Base-by-base conservation (phyloP, 352 stramenopile genomes). In the Pythium phragmiticola region DNA sequence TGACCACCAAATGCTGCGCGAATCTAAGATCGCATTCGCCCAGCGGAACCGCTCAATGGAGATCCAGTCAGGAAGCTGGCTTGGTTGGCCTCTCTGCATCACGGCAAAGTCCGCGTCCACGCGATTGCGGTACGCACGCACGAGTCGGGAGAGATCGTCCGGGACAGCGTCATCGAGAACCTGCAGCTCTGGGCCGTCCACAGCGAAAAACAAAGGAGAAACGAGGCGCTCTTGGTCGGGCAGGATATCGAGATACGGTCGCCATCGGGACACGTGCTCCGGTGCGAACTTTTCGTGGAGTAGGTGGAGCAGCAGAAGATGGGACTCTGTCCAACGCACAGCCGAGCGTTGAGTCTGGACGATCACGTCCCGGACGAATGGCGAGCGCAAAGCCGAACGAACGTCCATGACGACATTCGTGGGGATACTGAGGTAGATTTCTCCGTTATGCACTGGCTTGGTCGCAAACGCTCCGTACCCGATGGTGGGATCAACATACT, bases 1-100 rank as follows among this genome's bases (percentile, higher is more conserved):
- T 7, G 72, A 68, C 94, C 94, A 98, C 94, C 94, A 98, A 74
- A 98, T 98, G 51, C 77, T 90, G 36, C 95, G 83, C 12, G 82
- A 95, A 69, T 98, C 92, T 13, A 98, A 73, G 17, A 97, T 91
- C 11, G 82, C 81, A 34, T 75, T 84, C 6, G 89, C 92, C 87
- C 89, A 98, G 12, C 63, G 62, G 57, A 96, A 97, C 23, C 72
- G 71, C 19, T 73, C 57, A 41, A 73, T 66, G 0, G 82, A 90
- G 23, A 96, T 70, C 70, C 89, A 89, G 12, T 64, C 28, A 0
- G 59, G 42, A 14, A 55, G 30, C 4, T 33, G 36, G 7, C 19
- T 23, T 28, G n/a, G 6, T 11, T 17, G 57, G 34, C n/a, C 33
- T 13, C 42, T 9, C 12, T 26, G 19, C 13, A 49, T 26, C 1